phyloP scores from a whole-genome alignment of 2,329 filamentous ascomycete genomes.

The Metarhizium brunneum region DNA sequence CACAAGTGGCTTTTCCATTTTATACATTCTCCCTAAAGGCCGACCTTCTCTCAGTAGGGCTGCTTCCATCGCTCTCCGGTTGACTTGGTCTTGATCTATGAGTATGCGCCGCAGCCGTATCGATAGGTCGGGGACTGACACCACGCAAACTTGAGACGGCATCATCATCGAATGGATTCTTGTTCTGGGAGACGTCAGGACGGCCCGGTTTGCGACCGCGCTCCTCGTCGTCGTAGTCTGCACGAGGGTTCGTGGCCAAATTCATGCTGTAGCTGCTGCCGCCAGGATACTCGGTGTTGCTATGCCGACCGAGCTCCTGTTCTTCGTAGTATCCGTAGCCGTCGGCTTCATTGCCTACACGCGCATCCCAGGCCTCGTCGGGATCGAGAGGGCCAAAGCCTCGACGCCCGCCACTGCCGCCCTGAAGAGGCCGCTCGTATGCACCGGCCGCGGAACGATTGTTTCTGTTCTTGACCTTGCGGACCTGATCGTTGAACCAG shows the following conservation, averaged over 20 bases:
- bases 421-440: conserved; percentile 53
- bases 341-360: conserved; percentile 66
- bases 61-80: conserved; percentile 36
- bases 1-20: conserved; percentile 3
- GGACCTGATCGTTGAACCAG: conserved; percentile 62
- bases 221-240: conserved; percentile 20
- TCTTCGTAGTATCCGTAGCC: conserved; percentile 66
- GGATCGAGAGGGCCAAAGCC: conserved; percentile 65
- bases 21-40: conserved; percentile 63
- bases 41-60: conserved; percentile 59
- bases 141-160: conserved; percentile 58
- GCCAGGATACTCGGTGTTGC: conserved; percentile 23
- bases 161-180: conserved; percentile 65
- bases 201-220: conserved; percentile 28
- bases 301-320: conserved; percentile 53
- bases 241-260: conserved; percentile 27
- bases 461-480: conserved; percentile 54
- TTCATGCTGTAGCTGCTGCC: conserved; percentile 41
- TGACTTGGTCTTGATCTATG: conserved; percentile 19
- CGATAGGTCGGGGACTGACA: conserved; percentile 68
- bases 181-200: conserved; percentile 2
- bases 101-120: conserved; percentile 29
- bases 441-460: conserved; percentile 59
- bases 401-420: conserved; percentile 34
- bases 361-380: conserved; percentile 78